Base-by-base conservation (phyloP, 192 early-diverging fungal genomes). In the Linnemannia schmuckeri region DNA sequence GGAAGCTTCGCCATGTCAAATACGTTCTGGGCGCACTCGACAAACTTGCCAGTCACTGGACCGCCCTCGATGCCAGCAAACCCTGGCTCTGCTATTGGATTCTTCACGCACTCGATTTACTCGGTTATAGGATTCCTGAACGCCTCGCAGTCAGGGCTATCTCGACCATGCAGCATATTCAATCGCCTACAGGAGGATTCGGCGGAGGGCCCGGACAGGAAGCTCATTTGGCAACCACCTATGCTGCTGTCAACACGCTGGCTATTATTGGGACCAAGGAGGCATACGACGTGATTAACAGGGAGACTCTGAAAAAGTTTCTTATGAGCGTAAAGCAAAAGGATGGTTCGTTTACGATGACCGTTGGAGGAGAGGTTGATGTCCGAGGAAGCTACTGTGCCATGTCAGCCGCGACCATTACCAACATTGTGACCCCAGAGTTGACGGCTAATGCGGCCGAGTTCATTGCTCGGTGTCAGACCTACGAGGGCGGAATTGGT, bases 21-120 rank as follows among this genome's bases (percentile, higher is more conserved):
- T 87, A 70, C 70, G 70, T 87, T 24, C 85, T 81, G 22, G 80
- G 68, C 0, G 79, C 55, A 38, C 4, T 87, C 18, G 76, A 87
- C 42, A 61, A 38, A 27, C 76, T 81, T 24, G 42, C 76, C 18
- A 74, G 76, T 15, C 75, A 87, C 42, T 81, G 76, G 85, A 66
- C 66, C 0, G 79, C 80, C 3, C 70, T 87, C 24, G 98, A 99
- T 87, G 95, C 98, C 18, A 94, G 93, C 74, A 94, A 94, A 79
- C 97, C 97, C 35, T 99, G 98, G 98, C 87, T 99, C 37, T 89
- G 94, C 12, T 97, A 96, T 77, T 99, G 98, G 98, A 94, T 95
- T 37, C 78, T 97, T 54, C 97, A 98, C 75, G 90, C 96, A 3
- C 90, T 98, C 12, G 95, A 95, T 87, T 89, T 99, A 4, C 78